Evolutionary conservation across 2,329 filamentous ascomycete species (phyloP).

Genomic region (Claviceps sp.): DNA sequence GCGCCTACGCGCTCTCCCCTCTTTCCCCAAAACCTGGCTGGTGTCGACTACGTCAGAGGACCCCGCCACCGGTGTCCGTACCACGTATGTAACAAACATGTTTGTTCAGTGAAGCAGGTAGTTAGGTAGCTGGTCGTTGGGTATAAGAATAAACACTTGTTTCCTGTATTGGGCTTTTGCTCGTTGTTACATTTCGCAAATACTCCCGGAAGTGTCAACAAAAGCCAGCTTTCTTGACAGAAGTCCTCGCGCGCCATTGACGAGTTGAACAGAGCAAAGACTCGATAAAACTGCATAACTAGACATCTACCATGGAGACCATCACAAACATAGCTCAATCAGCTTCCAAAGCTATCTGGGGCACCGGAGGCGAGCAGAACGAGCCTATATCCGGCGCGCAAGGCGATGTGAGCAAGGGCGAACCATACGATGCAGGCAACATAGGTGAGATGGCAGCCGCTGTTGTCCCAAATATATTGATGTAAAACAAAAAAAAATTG

Average conservation of each 20-base stretch:
- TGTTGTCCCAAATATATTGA: background rate
- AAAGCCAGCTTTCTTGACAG: background rate
- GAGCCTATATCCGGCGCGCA: constrained; percentile 62
- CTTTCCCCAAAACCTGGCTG: background rate
- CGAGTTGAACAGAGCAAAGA: background rate
- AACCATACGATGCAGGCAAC: constrained; percentile 73
- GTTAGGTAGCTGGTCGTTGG: too few species aligned
- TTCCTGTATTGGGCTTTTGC: too few species aligned
- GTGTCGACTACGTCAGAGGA: constrained; percentile 3
- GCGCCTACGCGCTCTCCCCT: background rate
- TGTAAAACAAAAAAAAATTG: background rate
- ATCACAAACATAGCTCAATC: constrained; percentile 39
- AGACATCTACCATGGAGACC: constrained; percentile 41
- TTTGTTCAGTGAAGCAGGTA: background rate
- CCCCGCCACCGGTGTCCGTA: constrained; percentile 1
- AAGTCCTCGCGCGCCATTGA: background rate
- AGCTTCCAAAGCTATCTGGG: constrained; percentile 30
- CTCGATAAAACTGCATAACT: background rate
- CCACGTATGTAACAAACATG: background rate
- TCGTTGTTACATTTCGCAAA: too few species aligned
- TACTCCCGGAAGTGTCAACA: background rate
- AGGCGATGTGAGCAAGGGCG: constrained; percentile 51
- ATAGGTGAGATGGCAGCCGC: constrained; percentile 27
- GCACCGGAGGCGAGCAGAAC: constrained; percentile 24
- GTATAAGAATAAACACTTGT: too few species aligned